Percentiles rank a stretch among this genome's conserved stretches.
Conservation (phyloP, 1,284 basidiomycete genomes). For the Ustilago bromivora region DNA sequence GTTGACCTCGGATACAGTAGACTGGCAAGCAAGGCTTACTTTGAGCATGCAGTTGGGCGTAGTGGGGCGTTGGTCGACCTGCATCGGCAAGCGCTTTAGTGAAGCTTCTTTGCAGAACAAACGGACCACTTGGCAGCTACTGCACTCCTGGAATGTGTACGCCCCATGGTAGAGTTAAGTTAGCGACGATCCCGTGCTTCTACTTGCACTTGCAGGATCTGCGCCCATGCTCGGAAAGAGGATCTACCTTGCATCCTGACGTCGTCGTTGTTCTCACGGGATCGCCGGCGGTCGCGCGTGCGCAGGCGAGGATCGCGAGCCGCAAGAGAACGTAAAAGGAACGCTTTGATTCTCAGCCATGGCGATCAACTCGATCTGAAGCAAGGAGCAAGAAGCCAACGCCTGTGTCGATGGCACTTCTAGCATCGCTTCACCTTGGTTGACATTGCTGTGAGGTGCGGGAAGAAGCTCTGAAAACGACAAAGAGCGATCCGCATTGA, state of each 20-base stretch:
- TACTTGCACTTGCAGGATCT: neutral
- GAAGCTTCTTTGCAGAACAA: slow-evolving; percentile 13
- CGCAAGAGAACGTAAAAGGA: neutral
- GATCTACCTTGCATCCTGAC: slow-evolving; percentile 4
- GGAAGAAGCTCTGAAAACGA: neutral
- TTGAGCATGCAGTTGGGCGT: slow-evolving; percentile 15
- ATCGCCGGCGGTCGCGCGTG: neutral
- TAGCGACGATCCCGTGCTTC: neutral
- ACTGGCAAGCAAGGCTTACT: neutral
- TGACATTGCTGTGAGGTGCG: neutral
- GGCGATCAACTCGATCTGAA: neutral
- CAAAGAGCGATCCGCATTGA: neutral
- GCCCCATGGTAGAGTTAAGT: neutral
- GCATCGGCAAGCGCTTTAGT: slow-evolving; percentile 14
- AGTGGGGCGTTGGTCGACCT: slow-evolving; percentile 15
- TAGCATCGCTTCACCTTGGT: too few species aligned
- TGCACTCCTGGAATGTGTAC: neutral
- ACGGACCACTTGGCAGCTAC: neutral
- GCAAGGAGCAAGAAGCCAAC: neutral
- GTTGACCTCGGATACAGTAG: neutral
- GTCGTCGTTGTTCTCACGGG: neutral
- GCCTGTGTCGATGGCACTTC: too few species aligned
- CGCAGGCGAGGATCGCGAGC: slow-evolving; percentile 3
- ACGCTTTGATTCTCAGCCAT: neutral
- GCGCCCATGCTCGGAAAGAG: neutral